A percentile compares a stretch with the other conserved stretches of the same genome.
These are phyloP conservation scores for Melastoma candidum DNA, from an alignment of 441 rosid species.

Conservation along the genomic window DNA sequence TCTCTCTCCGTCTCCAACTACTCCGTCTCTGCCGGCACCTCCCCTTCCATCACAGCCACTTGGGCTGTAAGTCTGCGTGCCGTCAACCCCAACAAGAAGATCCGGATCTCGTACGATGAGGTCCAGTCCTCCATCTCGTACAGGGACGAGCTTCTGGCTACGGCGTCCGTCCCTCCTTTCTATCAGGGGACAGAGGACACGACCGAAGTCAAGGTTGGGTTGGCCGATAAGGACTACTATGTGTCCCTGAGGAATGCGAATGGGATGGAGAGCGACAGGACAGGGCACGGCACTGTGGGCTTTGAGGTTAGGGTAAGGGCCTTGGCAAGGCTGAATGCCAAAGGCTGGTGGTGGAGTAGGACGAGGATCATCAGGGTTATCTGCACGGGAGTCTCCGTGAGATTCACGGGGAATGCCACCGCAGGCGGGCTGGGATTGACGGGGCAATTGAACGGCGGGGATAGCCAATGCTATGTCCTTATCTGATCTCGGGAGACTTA, in stretches of 20 bases:
- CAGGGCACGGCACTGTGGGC: constrained; percentile 23
- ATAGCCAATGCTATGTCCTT: no score
- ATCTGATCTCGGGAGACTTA: no score
- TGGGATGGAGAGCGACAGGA: constrained; percentile 30
- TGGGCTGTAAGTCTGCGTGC: constrained; percentile 48
- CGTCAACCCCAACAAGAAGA: constrained; percentile 68
- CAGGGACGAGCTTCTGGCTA: constrained; percentile 21
- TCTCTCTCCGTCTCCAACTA: constrained; percentile 53
- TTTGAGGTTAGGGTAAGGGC: constrained; percentile 41
- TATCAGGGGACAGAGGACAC: constrained; percentile 37
- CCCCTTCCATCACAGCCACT: constrained; percentile 27
- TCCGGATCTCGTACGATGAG: constrained; percentile 35
- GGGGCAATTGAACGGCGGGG: no score
- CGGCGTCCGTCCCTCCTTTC: constrained; percentile 47
- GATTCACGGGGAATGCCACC: no score
- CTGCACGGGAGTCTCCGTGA: constrained; percentile 19
- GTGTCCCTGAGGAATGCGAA: constrained; percentile 19
- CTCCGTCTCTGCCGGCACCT: constrained; percentile 26
- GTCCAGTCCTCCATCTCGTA: constrained; percentile 21
- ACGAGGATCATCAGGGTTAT: constrained; percentile 30
- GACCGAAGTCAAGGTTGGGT: constrained; percentile 29
- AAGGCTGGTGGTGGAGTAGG: constrained; percentile 39
- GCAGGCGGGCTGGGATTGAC: no score
- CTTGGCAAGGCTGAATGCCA: constrained; percentile 29
- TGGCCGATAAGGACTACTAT: constrained; percentile 34